Evolutionary conservation across 2,329 filamentous ascomycete genomes (phyloP).

Genomic region (Paecilomyces sp.): DNA sequence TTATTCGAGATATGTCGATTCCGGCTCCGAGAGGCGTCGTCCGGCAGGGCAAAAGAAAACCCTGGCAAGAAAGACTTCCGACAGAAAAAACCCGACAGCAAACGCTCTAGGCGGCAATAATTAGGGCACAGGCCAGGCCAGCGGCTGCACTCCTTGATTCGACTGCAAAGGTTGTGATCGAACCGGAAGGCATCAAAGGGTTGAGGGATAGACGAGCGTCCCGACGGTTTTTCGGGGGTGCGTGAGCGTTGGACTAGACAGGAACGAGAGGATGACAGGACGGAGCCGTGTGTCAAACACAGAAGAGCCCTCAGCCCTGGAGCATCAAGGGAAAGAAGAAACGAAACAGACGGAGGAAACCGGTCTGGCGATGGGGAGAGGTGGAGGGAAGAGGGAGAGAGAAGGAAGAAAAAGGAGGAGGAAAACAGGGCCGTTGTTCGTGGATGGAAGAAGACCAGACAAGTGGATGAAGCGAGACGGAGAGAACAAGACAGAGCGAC

Average conservation of each 20-base stretch:
- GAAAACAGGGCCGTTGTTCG: neutral
- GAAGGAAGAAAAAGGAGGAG: constrained; percentile 1
- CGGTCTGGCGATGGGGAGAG: constrained; percentile 10
- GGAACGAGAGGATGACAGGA: constrained; percentile 32
- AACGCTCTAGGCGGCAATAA: constrained; percentile 22
- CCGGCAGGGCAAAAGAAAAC: constrained; percentile 6
- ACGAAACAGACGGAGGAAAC: constrained; percentile 13
- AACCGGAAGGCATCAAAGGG: constrained; percentile 19
- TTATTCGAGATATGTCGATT: neutral
- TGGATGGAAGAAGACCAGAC: constrained; percentile 2
- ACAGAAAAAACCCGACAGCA: constrained; percentile 19
- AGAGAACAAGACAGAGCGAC: neutral
- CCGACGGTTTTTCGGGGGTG: constrained; percentile 10
- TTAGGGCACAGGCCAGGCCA: constrained; percentile 39
- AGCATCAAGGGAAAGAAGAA: constrained; percentile 16
- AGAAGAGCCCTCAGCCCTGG: constrained; percentile 22
- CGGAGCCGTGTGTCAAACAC: constrained; percentile 41
- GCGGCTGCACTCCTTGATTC: constrained; percentile 35
- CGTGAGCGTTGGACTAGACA: constrained; percentile 11
- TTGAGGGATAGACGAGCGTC: constrained; percentile 8
- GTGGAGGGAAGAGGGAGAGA: constrained; percentile 8
- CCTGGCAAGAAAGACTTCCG: constrained; percentile 13
- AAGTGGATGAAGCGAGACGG: constrained; percentile 3
- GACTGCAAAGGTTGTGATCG: constrained; percentile 15
- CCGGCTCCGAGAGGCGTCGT: neutral